Conservation (phyloP, 2,329 filamentous ascomycete genomes). For the Lasiodiplodia theobromae region DNA sequence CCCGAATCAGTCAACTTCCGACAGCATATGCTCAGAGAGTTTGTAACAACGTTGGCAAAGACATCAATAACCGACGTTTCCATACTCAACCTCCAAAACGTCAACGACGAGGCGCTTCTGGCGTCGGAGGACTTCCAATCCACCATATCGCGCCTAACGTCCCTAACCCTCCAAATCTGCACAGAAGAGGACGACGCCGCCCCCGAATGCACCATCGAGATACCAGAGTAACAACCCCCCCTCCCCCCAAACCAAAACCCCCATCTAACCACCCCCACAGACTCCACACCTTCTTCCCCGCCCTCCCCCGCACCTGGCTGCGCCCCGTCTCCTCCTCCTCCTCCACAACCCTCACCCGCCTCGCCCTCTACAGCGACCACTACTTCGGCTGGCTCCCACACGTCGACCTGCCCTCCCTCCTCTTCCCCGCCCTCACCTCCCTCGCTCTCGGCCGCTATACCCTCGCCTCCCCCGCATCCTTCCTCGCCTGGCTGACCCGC, state of each 20-base stretch:
- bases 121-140: neutral
- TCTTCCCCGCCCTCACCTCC: neutral
- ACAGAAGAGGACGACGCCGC: neutral
- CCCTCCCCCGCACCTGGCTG: neutral
- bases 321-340: too few species aligned
- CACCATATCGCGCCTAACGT: neutral
- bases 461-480: neutral
- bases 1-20: neutral
- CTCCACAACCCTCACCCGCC: neutral
- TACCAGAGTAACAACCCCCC: neutral
- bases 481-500: neutral
- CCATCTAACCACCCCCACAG: neutral
- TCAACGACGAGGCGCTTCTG: neutral
- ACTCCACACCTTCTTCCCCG: constrained; percentile 9
- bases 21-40: neutral
- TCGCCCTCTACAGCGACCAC: constrained; percentile 5
- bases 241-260: too few species aligned
- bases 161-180: neutral
- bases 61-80: neutral
- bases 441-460: constrained; percentile 9
- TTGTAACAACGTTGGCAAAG: neutral
- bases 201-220: neutral
- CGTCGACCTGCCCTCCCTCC: neutral
- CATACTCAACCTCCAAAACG: neutral
- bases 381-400: neutral